Percentiles rank a stretch among this genome's conserved stretches.
phyloP scores from a whole-genome alignment of 495 filamentous ascomycete genomes.

The Hyaloscypha bicolor region DNA sequence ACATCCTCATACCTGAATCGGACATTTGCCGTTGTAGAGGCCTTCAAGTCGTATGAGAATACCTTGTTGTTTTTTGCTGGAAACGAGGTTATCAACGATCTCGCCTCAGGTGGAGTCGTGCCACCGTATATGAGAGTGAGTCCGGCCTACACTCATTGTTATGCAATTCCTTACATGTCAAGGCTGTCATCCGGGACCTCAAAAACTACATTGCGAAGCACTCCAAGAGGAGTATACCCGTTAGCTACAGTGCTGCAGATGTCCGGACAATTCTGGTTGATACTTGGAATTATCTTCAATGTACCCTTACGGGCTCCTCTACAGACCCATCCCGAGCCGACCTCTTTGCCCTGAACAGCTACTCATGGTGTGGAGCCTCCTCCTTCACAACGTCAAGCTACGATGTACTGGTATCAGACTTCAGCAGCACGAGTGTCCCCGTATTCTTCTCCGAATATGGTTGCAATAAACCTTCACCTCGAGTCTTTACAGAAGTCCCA shows the following conservation, averaged over 20 bases:
- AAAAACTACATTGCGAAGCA: slow-evolving; percentile 86
- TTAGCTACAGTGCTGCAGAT: slow-evolving; percentile 95
- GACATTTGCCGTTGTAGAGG: slow-evolving; percentile 88
- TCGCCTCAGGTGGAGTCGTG: slow-evolving; percentile 50
- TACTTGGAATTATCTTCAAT: slow-evolving; percentile 81
- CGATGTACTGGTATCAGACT: slow-evolving; percentile 68
- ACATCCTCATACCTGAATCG: slow-evolving; percentile 73
- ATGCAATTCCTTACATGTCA: slow-evolving; percentile 6
- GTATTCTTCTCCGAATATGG: slow-evolving; percentile 98
- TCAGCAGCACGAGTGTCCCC: slow-evolving; percentile 73
- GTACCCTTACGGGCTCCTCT: slow-evolving; percentile 65
- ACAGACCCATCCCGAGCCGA: slow-evolving; percentile 70
- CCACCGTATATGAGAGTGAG: slow-evolving; percentile 62
- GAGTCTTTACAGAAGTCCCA: slow-evolving; percentile 80
- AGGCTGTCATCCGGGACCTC: slow-evolving; percentile 77
- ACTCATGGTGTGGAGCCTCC: slow-evolving; percentile 89
- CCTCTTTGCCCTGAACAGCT: slow-evolving; percentile 93
- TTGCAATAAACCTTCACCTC: slow-evolving; percentile 81
- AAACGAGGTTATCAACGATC: slow-evolving; percentile 89
- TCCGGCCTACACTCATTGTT: background rate
- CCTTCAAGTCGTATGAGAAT: slow-evolving; percentile 93
- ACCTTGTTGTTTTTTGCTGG: slow-evolving; percentile 89
- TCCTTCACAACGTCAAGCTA: slow-evolving; percentile 71
- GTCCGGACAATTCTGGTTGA: slow-evolving; percentile 78
- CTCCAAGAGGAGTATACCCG: slow-evolving; percentile 68